Percentiles rank a stretch among this genome's conserved stretches.
Conservation (phyloP, 805 yeast species). For the Candida ficus region DNA sequence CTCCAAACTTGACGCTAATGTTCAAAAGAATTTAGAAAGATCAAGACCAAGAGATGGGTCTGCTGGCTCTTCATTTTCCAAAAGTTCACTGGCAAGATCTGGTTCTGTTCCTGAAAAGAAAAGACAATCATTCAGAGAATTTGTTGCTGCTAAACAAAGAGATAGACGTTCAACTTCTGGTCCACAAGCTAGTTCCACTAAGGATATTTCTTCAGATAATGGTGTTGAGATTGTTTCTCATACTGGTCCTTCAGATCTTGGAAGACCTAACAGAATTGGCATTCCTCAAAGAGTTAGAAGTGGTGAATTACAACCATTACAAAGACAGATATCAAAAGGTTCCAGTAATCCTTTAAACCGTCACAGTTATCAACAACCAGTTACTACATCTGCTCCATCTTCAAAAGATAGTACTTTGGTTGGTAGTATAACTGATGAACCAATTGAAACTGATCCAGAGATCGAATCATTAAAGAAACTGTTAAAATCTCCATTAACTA, state of each 20-base stretch:
- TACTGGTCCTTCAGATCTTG: slow-evolving; percentile 16
- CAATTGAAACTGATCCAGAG: background rate
- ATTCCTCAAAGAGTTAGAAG: slow-evolving; percentile 21
- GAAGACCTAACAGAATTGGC: slow-evolving; percentile 21
- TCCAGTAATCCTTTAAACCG: background rate
- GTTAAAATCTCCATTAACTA: slow-evolving; percentile 20
- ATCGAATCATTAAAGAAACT: slow-evolving; percentile 6
- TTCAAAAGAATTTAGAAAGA: slow-evolving; percentile 57
- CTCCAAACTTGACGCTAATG: slow-evolving; percentile 26
- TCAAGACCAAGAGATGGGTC: slow-evolving; percentile 38
- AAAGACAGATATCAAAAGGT: slow-evolving; percentile 17
- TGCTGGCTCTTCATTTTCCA: slow-evolving; percentile 6
- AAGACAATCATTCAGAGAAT: slow-evolving; percentile 44
- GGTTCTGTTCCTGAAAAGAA: slow-evolving; percentile 16
- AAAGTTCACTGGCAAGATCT: slow-evolving; percentile 9
- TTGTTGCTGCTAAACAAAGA: slow-evolving; percentile 39
- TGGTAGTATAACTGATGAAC: no score
- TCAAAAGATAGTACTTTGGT: slow-evolving; percentile 2
- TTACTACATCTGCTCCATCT: background rate
- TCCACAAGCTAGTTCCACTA: slow-evolving; percentile 20
- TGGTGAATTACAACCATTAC: slow-evolving; percentile 13
- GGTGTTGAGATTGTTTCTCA: background rate
- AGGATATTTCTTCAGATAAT: slow-evolving; percentile 3
- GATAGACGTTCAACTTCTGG: slow-evolving; percentile 35
- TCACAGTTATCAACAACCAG: background rate